phyloP scores from a whole-genome alignment of 345 rosid species.

The Gossypium longicalyx region DNA sequence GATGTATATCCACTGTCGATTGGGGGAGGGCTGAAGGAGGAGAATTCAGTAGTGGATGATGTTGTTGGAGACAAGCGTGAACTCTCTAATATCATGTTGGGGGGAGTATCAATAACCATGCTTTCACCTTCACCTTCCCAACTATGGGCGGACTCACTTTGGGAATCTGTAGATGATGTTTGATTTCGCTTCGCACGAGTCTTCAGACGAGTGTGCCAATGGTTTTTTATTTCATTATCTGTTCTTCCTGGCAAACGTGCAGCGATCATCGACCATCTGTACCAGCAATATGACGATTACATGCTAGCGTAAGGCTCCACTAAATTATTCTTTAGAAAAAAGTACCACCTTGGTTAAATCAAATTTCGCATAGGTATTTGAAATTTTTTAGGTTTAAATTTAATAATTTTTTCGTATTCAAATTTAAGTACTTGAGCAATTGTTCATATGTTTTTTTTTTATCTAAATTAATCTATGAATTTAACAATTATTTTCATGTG shows the following conservation, averaged over 20 bases:
- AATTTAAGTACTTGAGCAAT: no score
- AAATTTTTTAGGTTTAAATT: no score
- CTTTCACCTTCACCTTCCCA: not conserved
- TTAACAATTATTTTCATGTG: no score
- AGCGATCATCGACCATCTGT: slow-evolving; percentile 41
- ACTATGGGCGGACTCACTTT: not conserved
- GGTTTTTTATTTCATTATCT: slow-evolving; percentile 37
- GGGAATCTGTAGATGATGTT: not conserved
- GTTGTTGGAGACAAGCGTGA: slow-evolving; percentile 15
- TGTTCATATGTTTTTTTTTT: no score
- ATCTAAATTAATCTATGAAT: accelerated
- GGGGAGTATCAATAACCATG: not conserved
- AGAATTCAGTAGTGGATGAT: slow-evolving; percentile 4
- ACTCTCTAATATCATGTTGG: slow-evolving; percentile 20
- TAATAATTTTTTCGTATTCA: no score
- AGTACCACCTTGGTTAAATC: not conserved
- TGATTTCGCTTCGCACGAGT: slow-evolving; percentile 3
- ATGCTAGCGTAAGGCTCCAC: not conserved
- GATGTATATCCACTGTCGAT: not conserved
- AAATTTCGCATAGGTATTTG: no score
- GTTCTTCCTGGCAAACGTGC: slow-evolving; percentile 32
- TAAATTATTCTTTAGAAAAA: not conserved
- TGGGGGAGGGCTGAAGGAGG: not conserved
- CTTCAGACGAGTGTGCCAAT: slow-evolving; percentile 33
- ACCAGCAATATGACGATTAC: not conserved